A percentile compares a stretch with the other conserved stretches of the same genome.
Evolutionary conservation across 1,284 basidiomycete species (phyloP).

Genomic region (Ganoderma sinense): DNA sequence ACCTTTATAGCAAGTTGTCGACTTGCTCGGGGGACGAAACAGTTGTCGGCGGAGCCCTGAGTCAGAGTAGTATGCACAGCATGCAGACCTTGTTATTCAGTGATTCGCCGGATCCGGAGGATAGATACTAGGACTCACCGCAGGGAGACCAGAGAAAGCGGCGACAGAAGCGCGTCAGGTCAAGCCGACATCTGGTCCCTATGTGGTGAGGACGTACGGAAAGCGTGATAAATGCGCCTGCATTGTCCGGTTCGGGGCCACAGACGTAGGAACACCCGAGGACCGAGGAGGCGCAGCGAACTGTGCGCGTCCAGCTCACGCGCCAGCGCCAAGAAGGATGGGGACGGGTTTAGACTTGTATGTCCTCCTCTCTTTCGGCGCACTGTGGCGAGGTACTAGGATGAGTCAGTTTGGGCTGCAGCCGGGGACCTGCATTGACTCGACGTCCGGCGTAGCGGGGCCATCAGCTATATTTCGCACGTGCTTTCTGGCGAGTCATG

Average conservation of each 20-base stretch:
- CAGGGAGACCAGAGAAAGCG: constrained; percentile 8
- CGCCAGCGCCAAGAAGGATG: constrained; percentile 15
- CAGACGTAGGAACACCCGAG: constrained; percentile 25
- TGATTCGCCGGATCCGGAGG: constrained; percentile 34
- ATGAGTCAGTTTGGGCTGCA: constrained; percentile 24
- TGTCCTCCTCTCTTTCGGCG: constrained; percentile 24
- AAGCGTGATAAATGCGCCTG: constrained; percentile 22
- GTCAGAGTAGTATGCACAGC: constrained; percentile 36
- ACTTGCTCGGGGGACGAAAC: constrained; percentile 13
- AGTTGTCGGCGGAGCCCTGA: constrained; percentile 28
- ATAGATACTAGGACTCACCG: constrained; percentile 27
- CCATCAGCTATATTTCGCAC: constrained; percentile 26
- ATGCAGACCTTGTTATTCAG: constrained; percentile 24
- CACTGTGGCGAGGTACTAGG: constrained; percentile 17
- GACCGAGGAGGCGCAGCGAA: constrained; percentile 24
- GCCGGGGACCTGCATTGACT: constrained; percentile 26
- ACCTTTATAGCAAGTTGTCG: constrained; percentile 26
- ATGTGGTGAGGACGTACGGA: constrained; percentile 22
- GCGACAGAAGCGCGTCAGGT: constrained; percentile 24
- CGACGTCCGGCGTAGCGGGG: constrained; percentile 25
- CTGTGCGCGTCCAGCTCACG: constrained; percentile 17
- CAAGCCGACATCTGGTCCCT: constrained; percentile 17
- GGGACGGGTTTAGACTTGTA: constrained; percentile 27
- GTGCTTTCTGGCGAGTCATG: constrained; percentile 30
- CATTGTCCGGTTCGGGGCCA: constrained; percentile 17